phyloP scores from a whole-genome alignment of 495 filamentous ascomycete species.

The Pyrenopolyporus hunteri region DNA sequence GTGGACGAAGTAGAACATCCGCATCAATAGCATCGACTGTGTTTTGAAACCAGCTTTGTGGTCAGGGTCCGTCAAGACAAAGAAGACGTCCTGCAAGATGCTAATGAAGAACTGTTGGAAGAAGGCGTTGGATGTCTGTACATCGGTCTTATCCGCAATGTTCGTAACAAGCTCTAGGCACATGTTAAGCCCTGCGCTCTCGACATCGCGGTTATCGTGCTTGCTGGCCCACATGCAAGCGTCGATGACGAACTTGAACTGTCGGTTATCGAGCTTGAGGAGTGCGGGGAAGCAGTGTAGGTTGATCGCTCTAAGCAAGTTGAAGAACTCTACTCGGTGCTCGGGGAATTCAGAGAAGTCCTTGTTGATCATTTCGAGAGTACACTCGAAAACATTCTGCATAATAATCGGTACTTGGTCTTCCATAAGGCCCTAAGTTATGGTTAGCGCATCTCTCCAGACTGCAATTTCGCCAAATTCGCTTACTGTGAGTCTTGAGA shows the following conservation, averaged over 20 bases:
- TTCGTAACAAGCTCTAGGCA: constrained; percentile 98
- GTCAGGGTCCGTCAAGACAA: constrained; percentile 95
- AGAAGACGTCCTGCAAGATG: constrained; percentile 98
- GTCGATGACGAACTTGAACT: constrained; percentile 99
- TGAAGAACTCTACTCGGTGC: constrained; percentile 98
- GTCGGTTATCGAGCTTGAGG: constrained; percentile 87
- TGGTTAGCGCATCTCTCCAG: constrained; percentile 28
- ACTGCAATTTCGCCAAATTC: constrained; percentile 19
- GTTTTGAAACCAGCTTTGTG: constrained; percentile 99
- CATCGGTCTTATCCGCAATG: constrained; percentile 87
- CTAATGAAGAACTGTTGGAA: constrained; percentile 96
- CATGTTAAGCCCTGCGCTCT: constrained; percentile 98
- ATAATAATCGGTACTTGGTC: constrained; percentile 97
- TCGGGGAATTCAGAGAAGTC: constrained; percentile 99
- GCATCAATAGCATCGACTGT: constrained; percentile 88
- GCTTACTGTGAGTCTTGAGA: constrained; percentile 92
- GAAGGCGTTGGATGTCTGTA: constrained; percentile 85
- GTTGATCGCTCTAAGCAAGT: constrained; percentile 93
- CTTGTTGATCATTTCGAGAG: constrained; percentile 99
- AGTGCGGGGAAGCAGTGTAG: constrained; percentile 94
- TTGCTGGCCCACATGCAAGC: constrained; percentile 99
- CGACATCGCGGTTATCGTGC: constrained; percentile 97
- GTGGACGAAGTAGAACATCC: constrained; percentile 93
- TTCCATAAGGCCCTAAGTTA: constrained; percentile 78
- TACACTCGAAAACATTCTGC: constrained; percentile 99